Conservation (phyloP, 2,329 filamentous ascomycete genomes). For the Eurotiales sp. region DNA sequence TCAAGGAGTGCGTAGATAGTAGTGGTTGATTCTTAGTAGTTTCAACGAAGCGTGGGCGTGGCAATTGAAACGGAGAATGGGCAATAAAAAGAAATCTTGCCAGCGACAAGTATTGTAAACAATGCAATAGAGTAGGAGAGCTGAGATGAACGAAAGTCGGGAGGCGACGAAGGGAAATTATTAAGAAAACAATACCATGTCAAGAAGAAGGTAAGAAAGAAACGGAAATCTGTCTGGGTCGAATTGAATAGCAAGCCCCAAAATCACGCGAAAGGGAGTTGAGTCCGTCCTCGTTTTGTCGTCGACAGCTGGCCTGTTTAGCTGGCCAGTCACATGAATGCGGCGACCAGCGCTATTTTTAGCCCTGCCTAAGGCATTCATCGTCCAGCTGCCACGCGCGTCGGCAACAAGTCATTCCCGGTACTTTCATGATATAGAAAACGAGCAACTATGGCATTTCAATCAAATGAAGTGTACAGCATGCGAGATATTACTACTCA, state of each 20-base stretch:
- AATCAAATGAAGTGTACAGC: too few relatives aligned
- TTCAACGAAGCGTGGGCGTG: not conserved
- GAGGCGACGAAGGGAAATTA: not conserved
- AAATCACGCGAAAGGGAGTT: conserved; percentile 17
- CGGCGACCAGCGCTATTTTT: not conserved
- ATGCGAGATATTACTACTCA: too few relatives aligned
- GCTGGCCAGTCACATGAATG: not conserved
- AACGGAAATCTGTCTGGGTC: not conserved
- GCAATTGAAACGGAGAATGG: not conserved
- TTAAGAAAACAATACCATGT: conserved; percentile 31
- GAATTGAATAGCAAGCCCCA: conserved; percentile 21
- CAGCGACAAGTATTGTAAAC: not conserved
- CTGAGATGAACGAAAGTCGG: conserved; percentile 7
- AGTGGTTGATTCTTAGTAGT: not conserved
- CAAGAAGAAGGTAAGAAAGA: conserved; percentile 19
- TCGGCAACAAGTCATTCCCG: too few relatives aligned
- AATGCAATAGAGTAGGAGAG: not conserved
- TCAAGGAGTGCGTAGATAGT: not conserved
- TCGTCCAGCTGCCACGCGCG: too few relatives aligned
- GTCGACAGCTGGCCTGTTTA: conserved; percentile 14
- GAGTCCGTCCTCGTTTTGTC: not conserved
- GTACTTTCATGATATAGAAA: too few relatives aligned
- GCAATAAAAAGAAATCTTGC: not conserved
- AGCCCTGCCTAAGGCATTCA: not conserved
- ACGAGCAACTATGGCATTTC: too few relatives aligned